These are phyloP conservation scores for Tuctoria greenei DNA, from an alignment of 176 grass and related monocot species.

Conservation along the genomic window DNA sequence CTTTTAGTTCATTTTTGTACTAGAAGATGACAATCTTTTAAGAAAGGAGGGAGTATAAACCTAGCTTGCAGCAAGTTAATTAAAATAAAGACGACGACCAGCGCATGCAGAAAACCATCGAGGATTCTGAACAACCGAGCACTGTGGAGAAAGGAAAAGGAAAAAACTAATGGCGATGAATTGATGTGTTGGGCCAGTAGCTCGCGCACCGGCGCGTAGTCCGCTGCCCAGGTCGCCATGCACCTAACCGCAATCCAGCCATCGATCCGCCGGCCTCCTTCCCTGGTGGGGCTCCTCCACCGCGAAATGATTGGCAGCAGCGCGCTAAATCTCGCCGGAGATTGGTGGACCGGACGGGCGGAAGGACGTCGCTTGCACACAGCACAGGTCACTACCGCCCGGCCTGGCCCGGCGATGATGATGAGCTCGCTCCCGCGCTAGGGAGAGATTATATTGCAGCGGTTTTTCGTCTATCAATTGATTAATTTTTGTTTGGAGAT, in stretches of 20 bases:
- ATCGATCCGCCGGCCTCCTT: not conserved
- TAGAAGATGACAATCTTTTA: no score
- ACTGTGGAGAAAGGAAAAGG: not conserved
- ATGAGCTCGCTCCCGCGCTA: not conserved
- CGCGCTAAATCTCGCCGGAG: not conserved
- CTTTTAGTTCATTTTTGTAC: no score
- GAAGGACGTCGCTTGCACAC: not conserved
- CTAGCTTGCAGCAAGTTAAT: no score
- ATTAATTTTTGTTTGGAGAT: not conserved
- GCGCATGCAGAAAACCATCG: not conserved
- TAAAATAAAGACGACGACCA: no score
- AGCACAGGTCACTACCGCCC: not conserved
- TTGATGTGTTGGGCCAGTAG: slow-evolving; percentile 5
- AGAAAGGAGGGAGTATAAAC: no score
- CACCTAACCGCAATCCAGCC: slow-evolving; percentile 18
- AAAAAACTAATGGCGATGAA: not conserved
- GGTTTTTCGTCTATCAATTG: not conserved
- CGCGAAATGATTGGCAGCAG: slow-evolving; percentile 24
- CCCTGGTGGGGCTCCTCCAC: not conserved
- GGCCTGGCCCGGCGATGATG: not conserved
- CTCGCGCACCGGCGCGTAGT: not conserved
- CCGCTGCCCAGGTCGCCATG: slow-evolving; percentile 8
- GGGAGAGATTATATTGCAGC: not conserved
- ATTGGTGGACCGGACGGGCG: not conserved
- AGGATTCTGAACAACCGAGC: not conserved